Conservation (phyloP, 202 grass and related monocot genomes). For the Carex sylvatica region DNA sequence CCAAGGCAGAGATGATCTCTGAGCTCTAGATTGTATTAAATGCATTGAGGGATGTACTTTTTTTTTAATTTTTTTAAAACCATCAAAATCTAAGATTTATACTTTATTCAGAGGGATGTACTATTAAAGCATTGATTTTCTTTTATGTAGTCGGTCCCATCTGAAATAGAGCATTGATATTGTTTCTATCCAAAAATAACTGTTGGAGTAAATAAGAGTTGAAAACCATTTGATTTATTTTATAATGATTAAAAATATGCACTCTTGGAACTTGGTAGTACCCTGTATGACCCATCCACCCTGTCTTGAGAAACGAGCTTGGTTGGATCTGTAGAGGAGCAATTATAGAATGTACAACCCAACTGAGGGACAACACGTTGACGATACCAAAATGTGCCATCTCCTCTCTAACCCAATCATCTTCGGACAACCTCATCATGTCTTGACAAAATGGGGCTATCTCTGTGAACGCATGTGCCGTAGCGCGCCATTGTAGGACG, state of each 20-base stretch:
- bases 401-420: not conserved
- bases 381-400: not conserved
- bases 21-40: too few species aligned
- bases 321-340: not conserved
- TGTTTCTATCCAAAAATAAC: not conserved
- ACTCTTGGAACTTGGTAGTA: not conserved
- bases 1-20: not conserved
- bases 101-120: too few species aligned
- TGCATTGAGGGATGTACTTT: too few species aligned
- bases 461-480: conserved; percentile 19
- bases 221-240: not conserved
- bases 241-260: not conserved
- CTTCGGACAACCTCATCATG: conserved; percentile 5
- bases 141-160: not conserved
- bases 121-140: not conserved
- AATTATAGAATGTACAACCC: conserved; percentile 10
- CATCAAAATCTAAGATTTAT: too few species aligned
- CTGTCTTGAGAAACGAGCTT: not conserved
- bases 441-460: conserved; percentile 21
- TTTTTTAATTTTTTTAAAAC: too few species aligned
- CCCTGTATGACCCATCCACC: not conserved
- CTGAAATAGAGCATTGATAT: not conserved
- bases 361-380: not conserved
- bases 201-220: not conserved
- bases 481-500: conserved; percentile 24